Percentiles rank a stretch among this genome's conserved stretches.
Evolutionary conservation across 2,329 filamentous ascomycete genomes (phyloP).

Genomic region (Arthrobotrys sinensis): DNA sequence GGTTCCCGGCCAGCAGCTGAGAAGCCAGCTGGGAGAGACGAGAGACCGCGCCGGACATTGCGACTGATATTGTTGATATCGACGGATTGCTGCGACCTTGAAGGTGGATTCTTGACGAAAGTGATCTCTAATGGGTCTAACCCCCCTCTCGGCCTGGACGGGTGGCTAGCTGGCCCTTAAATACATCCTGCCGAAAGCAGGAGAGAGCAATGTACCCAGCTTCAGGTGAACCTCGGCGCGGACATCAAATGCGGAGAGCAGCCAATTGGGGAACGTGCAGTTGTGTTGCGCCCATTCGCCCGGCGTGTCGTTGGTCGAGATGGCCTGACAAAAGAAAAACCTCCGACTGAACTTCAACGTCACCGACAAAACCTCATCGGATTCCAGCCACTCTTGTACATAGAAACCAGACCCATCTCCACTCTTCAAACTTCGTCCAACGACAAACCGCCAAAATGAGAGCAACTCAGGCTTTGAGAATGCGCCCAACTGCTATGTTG

Average conservation of each 20-base stretch:
- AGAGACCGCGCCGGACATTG: conserved; percentile 77
- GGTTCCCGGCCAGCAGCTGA: conserved; percentile 67
- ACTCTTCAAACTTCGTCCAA: conserved; percentile 31
- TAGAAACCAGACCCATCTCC: conserved; percentile 48
- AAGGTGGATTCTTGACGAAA: neutral
- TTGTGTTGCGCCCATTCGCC: conserved; percentile 50
- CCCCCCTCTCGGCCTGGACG: conserved; percentile 2
- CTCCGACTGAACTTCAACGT: conserved; percentile 51
- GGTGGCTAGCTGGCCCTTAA: conserved; percentile 16
- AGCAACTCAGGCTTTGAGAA: conserved; percentile 46
- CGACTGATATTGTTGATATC: conserved; percentile 4
- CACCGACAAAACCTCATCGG: conserved; percentile 33
- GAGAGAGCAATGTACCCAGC: neutral
- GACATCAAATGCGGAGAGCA: conserved; percentile 36
- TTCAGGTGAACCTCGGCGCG: conserved; percentile 49
- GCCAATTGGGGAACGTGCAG: conserved; percentile 30
- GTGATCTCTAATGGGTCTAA: neutral
- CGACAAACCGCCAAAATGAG: conserved; percentile 34
- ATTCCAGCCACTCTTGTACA: conserved; percentile 23
- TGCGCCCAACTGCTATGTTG: conserved; percentile 55
- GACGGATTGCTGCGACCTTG: neutral
- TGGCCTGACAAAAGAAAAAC: conserved; percentile 60
- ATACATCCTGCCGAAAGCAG: conserved; percentile 28
- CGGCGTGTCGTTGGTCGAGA: conserved; percentile 47
- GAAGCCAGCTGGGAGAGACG: conserved; percentile 75